Evolutionary conservation across 768 basidiomycete genomes (phyloP), one percentile per base, ranked within the genome.

Genomic region (Sporobolomyces roseus): DNA sequence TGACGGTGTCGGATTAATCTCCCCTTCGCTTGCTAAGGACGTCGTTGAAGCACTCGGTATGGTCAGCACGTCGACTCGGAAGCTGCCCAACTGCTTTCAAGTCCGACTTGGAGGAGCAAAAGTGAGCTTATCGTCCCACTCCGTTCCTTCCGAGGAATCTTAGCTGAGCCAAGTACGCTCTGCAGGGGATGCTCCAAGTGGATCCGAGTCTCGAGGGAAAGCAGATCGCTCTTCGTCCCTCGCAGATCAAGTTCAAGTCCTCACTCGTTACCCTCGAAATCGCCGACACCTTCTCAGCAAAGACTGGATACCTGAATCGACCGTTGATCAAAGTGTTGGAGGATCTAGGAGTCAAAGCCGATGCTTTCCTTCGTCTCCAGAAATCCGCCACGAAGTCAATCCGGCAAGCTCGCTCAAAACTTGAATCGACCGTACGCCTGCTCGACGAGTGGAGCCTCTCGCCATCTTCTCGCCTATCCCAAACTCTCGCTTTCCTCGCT

Each of bases 1-100:
- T 0, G 88, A 89, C 74, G 88, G 88, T 9, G 84, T 87, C 27
- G 89, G 88, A 2, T 85, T 83, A 0, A 82, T 87, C 68, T 87
- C 86, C 1, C 75, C 36, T 1, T 19, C 1, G 0, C 50, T 61
- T 36, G 52, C 55, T 3, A 13, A 14, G 8, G 25, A 62, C 5
- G 69, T 66, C 17, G 49, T 63, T 23, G 3, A 3, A 12, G 43
- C 32, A 3, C 56, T 58, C 29, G 56, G 27, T 2, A 14, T 65
- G 21, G 48, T 29, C n/a, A 4, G n/a, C 0, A 4, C n/a, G 21
- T 35, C 30, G 12, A 8, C 21, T 3, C n/a, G 29, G 41, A 30
- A 8, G 2, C 12, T 21, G n/a, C 12, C 29, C 35, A 58, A 17
- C 32, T 58, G 56, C 27, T 58, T 58, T 23, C 56, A 58, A 29